Base-by-base conservation (phyloP, 2,329 filamentous ascomycete genomes). In the Hirsutella minnesotensis region DNA sequence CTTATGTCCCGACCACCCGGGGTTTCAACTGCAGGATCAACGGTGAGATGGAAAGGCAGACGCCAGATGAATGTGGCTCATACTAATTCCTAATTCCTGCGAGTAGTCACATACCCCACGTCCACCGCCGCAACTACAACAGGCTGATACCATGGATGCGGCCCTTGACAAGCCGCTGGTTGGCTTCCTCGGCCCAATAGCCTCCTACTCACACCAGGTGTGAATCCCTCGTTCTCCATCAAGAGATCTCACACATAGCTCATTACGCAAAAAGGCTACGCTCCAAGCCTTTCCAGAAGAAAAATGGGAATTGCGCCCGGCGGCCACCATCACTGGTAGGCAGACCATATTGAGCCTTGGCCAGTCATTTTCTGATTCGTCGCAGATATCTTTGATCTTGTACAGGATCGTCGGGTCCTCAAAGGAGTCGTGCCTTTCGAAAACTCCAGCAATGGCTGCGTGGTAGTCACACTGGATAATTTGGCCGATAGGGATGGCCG, bases 361-460 rank as follows among this genome's bases (percentile, higher is more conserved):
- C 31, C 22, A 13, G 5, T 13, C n/a, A 27, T 39, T 40, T 24
- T 41, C 41, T 9, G 8, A 12, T 4, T n/a, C 9, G 1, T 12
- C 16, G 12, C 49, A 82, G 86, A 92, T 57, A 79, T 94, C 53
- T 95, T 95, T 61, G 70, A 80, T 40, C 73, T 79, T 15, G 83
- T 95, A 5, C 86, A 94, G 56, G 69, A 71, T 31, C 73, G 76
- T 45, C 58, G 67, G 37, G 77, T 77, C 1, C 64, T 73, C 41
- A 81, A 81, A 44, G 92, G 89, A 51, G 84, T 96, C 27, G 84
- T 95, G 2, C 92, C 92, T 7, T 89, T 95, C 63, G 90, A 96
- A 60, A 98, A 98, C 68, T 94, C 86, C 34, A 90, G 86, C 58
- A 95, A 96, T 62, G 92, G 92, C 55, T 82, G 83, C 43, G 92